A percentile compares a stretch with the other conserved stretches of the same genome.
Evolutionary conservation across 2,329 filamentous ascomycete species (phyloP).

Genomic region (Aschersonia sp.): DNA sequence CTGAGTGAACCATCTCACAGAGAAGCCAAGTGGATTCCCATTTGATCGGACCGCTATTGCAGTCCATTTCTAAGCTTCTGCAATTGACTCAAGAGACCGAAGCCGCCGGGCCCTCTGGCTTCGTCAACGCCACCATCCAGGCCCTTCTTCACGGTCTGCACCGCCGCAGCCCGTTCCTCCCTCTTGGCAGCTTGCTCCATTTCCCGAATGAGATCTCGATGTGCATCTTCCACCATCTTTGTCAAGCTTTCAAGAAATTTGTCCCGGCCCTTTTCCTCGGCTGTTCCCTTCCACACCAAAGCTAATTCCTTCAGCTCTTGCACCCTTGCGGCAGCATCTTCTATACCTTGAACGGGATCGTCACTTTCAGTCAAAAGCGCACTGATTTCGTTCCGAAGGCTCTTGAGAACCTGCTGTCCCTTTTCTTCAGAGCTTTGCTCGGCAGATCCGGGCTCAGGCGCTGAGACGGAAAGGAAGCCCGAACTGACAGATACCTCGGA

Average conservation of each 20-base stretch:
- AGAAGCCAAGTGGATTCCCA: neutral
- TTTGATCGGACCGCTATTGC: neutral
- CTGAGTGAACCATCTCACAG: too few species aligned
- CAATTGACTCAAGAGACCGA: conserved; percentile 47
- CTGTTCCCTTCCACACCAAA: conserved; percentile 86
- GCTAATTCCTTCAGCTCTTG: conserved; percentile 64
- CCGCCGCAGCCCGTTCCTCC: conserved; percentile 13
- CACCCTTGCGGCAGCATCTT: conserved; percentile 59
- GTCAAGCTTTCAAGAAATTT: conserved; percentile 73
- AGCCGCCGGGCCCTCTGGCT: conserved; percentile 32
- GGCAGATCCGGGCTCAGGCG: conserved; percentile 54
- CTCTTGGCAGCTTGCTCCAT: conserved; percentile 27
- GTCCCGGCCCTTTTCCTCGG: conserved; percentile 74
- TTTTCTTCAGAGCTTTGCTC: conserved; percentile 68
- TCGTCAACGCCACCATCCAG: conserved; percentile 18
- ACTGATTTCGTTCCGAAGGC: conserved; percentile 57
- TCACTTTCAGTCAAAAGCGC: conserved; percentile 43
- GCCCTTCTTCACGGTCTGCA: conserved; percentile 6
- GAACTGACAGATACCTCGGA: conserved; percentile 74
- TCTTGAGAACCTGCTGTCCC: conserved; percentile 65
- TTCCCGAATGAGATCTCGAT: conserved; percentile 37
- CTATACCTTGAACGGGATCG: conserved; percentile 52
- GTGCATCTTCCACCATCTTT: conserved; percentile 68
- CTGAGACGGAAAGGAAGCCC: conserved; percentile 80
- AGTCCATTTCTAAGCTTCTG: conserved; percentile 44